phyloP scores from a whole-genome alignment of 1,139 yeast genomes.

The Suhomyces chickasaworum region DNA sequence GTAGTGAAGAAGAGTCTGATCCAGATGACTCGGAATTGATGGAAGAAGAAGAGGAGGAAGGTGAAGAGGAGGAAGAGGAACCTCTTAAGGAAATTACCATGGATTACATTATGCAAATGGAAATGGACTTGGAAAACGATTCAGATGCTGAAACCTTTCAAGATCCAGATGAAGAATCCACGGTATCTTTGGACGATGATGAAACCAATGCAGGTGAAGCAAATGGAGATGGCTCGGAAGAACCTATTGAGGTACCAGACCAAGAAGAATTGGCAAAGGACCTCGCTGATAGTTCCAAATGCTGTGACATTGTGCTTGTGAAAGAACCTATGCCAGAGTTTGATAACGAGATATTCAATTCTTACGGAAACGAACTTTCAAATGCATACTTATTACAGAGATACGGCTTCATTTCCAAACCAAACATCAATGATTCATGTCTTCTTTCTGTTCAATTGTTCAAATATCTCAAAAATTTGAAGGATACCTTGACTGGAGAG shows the following conservation, averaged over 20 bases:
- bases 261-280: conserved; percentile 33
- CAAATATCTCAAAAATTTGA: conserved; percentile 37
- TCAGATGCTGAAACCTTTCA: conserved; percentile 36
- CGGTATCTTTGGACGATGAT: conserved; percentile 26
- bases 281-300: conserved; percentile 38
- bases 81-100: conserved; percentile 35
- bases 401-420: conserved; percentile 68
- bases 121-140: conserved; percentile 26
- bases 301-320: conserved; percentile 60
- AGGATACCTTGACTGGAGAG: conserved; percentile 21
- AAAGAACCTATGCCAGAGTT: conserved; percentile 43
- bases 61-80: conserved; percentile 9
- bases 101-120: conserved; percentile 38
- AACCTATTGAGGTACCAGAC: conserved; percentile 10
- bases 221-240: conserved; percentile 1
- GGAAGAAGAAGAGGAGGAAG: conserved; percentile 5
- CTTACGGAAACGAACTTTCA: conserved; percentile 69
- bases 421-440: conserved; percentile 60
- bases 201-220: conserved; percentile 9
- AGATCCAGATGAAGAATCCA: conserved; percentile 27
- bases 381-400: conserved; percentile 68
- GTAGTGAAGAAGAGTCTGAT: not conserved
- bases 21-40: conserved; percentile 8
- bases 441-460: conserved; percentile 57
- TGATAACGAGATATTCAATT: conserved; percentile 63